These are phyloP conservation scores for Lentinula lateritia DNA, from an alignment of 768 basidiomycete species.

Conservation along the genomic window DNA sequence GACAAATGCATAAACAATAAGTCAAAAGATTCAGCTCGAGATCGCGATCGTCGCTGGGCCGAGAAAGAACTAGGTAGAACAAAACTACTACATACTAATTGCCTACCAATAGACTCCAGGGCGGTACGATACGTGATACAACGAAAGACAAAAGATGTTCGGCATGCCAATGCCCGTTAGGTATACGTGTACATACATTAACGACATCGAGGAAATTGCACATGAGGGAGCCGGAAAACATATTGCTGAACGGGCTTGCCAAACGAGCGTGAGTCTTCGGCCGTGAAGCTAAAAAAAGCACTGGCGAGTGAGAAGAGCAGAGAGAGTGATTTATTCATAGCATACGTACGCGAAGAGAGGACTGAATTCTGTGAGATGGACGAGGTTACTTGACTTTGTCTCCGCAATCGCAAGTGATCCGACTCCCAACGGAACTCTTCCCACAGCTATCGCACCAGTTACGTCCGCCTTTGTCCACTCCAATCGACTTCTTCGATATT, in stretches of 20 bases:
- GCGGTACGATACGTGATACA: slow-evolving; percentile 66
- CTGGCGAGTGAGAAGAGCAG: neutral
- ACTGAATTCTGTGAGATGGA: slow-evolving; percentile 7
- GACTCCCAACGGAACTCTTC: slow-evolving; percentile 56
- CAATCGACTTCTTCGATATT: slow-evolving; percentile 47
- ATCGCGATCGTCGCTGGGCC: slow-evolving; percentile 65
- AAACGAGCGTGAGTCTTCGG: neutral
- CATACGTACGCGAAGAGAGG: slow-evolving; percentile 8
- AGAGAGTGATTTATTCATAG: slow-evolving; percentile 14
- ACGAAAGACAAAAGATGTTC: slow-evolving; percentile 49
- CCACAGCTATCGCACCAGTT: slow-evolving; percentile 75
- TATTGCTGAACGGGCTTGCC: slow-evolving; percentile 8
- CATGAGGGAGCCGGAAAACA: slow-evolving; percentile 27
- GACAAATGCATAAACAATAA: slow-evolving; percentile 5
- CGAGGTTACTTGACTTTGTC: slow-evolving; percentile 50
- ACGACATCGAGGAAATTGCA: slow-evolving; percentile 17
- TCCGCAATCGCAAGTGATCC: slow-evolving; percentile 52
- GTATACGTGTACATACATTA: neutral
- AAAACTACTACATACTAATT: neutral
- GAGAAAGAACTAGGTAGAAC: slow-evolving; percentile 18
- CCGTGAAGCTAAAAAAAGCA: neutral
- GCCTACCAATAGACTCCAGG: slow-evolving; percentile 24
- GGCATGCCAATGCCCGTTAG: slow-evolving; percentile 29
- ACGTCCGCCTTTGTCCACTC: slow-evolving; percentile 58
- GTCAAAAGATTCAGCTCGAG: slow-evolving; percentile 37